Evolutionary conservation across 768 basidiomycete genomes (phyloP).

Genomic region (Russula vinacea): DNA sequence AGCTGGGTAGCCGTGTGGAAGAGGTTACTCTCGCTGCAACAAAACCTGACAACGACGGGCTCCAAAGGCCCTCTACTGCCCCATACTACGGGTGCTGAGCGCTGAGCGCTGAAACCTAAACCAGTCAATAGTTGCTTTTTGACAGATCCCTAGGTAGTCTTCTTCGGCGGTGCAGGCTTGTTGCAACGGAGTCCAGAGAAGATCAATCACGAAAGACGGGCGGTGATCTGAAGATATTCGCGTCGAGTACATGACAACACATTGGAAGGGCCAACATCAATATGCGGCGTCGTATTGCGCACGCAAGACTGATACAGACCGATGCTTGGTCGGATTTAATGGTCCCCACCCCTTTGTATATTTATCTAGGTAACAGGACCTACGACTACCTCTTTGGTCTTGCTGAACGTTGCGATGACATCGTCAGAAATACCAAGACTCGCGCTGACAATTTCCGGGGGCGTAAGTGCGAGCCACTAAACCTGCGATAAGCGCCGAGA

Average conservation of each 20-base stretch:
- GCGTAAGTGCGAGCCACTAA: conserved; percentile 30
- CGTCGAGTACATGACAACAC: not conserved
- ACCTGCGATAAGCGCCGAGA: not conserved
- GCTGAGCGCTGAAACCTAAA: too few relatives aligned
- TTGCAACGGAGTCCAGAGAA: not conserved
- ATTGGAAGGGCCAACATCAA: not conserved
- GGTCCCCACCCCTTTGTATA: not conserved
- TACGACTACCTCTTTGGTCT: conserved; percentile 26
- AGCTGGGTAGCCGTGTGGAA: too few relatives aligned
- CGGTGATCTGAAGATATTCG: not conserved
- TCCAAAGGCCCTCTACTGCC: too few relatives aligned
- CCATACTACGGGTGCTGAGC: too few relatives aligned
- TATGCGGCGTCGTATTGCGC: not conserved
- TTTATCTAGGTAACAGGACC: not conserved
- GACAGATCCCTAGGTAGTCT: too few relatives aligned
- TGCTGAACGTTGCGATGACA: conserved; percentile 48
- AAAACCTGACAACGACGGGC: too few relatives aligned
- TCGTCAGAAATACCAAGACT: conserved; percentile 54
- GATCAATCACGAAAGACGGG: not conserved
- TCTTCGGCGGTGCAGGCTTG: not conserved
- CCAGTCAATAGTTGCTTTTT: not conserved
- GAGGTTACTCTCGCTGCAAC: too few relatives aligned
- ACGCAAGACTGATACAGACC: too few relatives aligned
- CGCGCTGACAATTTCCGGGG: conserved; percentile 53
- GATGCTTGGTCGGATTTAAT: not conserved